Conservation (phyloP, 2,329 filamentous ascomycete species). For the Colletotrichum coccodes region DNA sequence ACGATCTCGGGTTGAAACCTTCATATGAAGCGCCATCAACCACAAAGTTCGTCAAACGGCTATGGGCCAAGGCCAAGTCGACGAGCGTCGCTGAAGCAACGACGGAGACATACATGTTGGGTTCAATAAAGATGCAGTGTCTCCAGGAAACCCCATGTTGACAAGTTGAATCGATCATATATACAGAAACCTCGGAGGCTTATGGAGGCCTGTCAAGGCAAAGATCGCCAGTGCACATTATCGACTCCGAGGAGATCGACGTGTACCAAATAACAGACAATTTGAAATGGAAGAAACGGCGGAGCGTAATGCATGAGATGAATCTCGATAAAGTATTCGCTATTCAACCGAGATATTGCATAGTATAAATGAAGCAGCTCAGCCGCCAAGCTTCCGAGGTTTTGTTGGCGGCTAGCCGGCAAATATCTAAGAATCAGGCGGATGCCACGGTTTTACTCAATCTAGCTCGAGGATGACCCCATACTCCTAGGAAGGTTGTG, state of each 20-base stretch:
- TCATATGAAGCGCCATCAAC: conserved; percentile 57
- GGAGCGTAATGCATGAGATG: not conserved
- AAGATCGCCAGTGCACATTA: not conserved
- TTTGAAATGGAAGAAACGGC: not conserved
- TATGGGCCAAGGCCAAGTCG: conserved; percentile 35
- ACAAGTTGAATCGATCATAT: not conserved
- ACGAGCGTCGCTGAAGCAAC: not conserved
- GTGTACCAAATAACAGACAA: not conserved
- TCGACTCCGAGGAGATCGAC: not conserved
- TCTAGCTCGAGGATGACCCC: not conserved
- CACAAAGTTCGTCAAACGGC: conserved; percentile 46
- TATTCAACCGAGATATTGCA: not conserved
- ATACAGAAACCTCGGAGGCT: not conserved
- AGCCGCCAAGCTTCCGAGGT: not conserved
- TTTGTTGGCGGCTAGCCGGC: not conserved
- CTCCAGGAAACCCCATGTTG: no score
- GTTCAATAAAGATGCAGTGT: not conserved
- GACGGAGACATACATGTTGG: not conserved
- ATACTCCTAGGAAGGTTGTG: not conserved
- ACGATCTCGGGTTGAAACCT: conserved; percentile 47
- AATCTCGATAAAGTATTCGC: not conserved
- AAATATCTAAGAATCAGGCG: not conserved
- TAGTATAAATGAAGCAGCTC: not conserved
- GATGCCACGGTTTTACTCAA: not conserved
- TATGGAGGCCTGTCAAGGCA: fast-evolving